Evolutionary conservation across 495 filamentous ascomycete genomes (phyloP), one percentile per base, ranked within the genome.

Genomic region (Annulohypoxylon bovei): DNA sequence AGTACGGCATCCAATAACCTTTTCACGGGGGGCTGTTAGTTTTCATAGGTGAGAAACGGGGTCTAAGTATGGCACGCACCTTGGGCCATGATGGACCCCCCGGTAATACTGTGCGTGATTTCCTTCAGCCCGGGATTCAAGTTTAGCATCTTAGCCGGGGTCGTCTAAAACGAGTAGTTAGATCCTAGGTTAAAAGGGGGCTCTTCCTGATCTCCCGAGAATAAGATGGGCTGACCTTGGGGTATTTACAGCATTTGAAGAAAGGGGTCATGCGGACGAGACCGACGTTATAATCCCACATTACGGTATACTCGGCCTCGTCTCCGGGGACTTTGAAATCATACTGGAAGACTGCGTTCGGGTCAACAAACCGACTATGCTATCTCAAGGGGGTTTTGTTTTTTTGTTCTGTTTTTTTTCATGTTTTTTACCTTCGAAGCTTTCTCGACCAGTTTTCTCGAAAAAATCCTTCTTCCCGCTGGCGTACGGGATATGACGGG

Each of bases 251-350:
- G 72, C 92, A 93, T 75, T 97, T 97, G 86, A 99, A 98, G 75
- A 99, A 92, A 42, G 93, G 92, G 5, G 95, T 98, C 74, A 95
- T 94, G 63, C 94, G 89, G 55, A 98, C 95, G 25, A 97, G 90
- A n/a, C 95, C 95, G 62, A 94, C 89, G 66, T 94, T 93, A 78
- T 97, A 97, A 77, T 99, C 95, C 95, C 95, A 99, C 89, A 97
- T 93, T 23, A 99, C 88, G 6, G 83, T 87, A 82, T 93, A 94
- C 52, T 83, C 78, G 67, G 83, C 86, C 5, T 89, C 87, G 39
- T 93, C 86, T 9, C 82, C 88, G 6, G 90, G 90, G 22, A 90
- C 76, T 72, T 87, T 87, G 81, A 97, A 99, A n/a, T 85, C 89
- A 79, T 98, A 99, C 63, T 95, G 89, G 78, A 94, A 97, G 4